A percentile compares a stretch with the other conserved stretches of the same genome.
These are phyloP conservation scores for Geosmithia morbida DNA, from an alignment of 2,329 filamentous ascomycete species.

Conservation along the genomic window DNA sequence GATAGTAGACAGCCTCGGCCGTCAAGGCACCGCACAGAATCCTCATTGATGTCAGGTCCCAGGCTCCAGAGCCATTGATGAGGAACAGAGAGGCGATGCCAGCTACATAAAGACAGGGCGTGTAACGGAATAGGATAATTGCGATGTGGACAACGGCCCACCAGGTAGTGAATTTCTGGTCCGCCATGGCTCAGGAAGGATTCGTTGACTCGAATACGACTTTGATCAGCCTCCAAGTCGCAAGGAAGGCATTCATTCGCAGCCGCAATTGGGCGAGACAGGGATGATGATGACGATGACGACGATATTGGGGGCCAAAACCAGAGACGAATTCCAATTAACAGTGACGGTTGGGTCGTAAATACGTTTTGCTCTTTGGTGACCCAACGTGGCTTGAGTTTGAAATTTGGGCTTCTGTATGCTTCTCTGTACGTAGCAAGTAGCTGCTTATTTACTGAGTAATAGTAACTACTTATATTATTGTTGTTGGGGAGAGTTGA, in stretches of 20 bases:
- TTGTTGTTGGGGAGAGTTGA: too few species aligned
- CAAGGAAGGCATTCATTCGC: too few species aligned
- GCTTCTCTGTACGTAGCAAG: too few species aligned
- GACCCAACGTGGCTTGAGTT: too few species aligned
- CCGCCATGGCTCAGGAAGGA: neutral
- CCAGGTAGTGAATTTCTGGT: constrained; percentile 15
- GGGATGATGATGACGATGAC: too few species aligned
- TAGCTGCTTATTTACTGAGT: too few species aligned
- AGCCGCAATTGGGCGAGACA: neutral
- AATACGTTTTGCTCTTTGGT: too few species aligned
- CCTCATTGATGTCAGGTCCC: constrained; percentile 5
- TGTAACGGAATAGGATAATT: constrained; percentile 28
- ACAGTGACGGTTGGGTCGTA: too few species aligned
- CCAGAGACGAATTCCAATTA: too few species aligned
- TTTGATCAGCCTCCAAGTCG: neutral
- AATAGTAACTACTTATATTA: too few species aligned
- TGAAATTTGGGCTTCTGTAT: too few species aligned
- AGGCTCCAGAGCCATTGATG: constrained; percentile 5
- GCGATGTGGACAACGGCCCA: constrained; percentile 28
- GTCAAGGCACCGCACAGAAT: constrained; percentile 15
- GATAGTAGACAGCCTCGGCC: constrained; percentile 27
- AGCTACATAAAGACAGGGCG: constrained; percentile 22
- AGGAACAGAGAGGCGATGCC: constrained; percentile 12
- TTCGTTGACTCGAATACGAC: neutral
- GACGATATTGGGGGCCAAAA: too few species aligned